Evolutionary conservation across 1,284 basidiomycete species (phyloP), one percentile per base, ranked within the genome.

Genomic region (Apiotrichum montevideense): DNA sequence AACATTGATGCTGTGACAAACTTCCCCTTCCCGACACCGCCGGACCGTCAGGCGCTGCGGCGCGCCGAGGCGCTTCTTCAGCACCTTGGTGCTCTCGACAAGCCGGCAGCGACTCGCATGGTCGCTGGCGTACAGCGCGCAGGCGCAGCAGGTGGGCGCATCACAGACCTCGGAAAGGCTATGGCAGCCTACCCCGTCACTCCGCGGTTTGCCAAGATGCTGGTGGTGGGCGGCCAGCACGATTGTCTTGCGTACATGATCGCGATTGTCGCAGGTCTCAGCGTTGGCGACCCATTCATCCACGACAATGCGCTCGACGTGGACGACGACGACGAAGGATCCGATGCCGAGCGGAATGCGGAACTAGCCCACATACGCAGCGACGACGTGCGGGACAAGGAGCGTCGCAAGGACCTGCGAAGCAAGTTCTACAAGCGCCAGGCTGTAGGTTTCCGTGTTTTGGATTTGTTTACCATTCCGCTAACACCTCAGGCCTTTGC

Each of bases 21-120:
- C 76, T 99, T 99, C 74, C 96, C 96, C 9, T 98, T 98, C 78
- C 96, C 96, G 0, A 98, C 96, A 0, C 87, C 95, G 8, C 96
- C 96, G 0, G 90, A 98, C 72, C 83, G 87, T n/a, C 67, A 76
- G 4, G 82, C 85, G 9, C 79, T 99, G 34, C 82, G 80, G 54
- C 87, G 87, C 67, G 93, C 96, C 1, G 95, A 99, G 75, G 84
- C 82, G 44, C 80, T 87, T 3, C 80, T 99, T 39, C 83, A 80
- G 13, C 82, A 90, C 67, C 83, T 99, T 3, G 94, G 93, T 11
- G 96, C 96, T 1, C 79, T 97, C 46, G 80, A 81, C 45, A 69
- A 78, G 8, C 70, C 80, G 2, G 68, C 76, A 2, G 63, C 73
- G 8, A 68, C 71, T 39, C 75, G 69, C 40, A 74, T 77, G 67